Percentiles rank a stretch among this genome's conserved stretches.
phyloP scores from a whole-genome alignment of 441 rosid genomes.

The Adansonia madagascariensis region DNA sequence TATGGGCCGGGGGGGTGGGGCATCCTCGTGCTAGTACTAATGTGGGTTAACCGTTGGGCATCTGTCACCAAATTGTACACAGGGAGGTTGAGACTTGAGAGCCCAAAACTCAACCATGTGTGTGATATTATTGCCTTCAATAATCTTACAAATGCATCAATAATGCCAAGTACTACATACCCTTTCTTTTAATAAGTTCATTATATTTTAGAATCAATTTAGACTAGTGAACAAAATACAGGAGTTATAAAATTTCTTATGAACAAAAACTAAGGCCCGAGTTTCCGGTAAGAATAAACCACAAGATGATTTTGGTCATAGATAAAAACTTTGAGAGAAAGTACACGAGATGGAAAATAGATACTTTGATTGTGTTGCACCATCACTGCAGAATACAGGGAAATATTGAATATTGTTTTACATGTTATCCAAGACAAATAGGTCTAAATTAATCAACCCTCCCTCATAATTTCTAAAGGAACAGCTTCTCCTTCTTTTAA shows the following conservation, averaged over 20 bases:
- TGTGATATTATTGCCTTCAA: slow-evolving; percentile 35
- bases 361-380: background rate
- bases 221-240: background rate
- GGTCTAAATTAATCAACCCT: background rate
- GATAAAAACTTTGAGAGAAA: background rate
- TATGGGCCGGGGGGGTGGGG: slow-evolving; percentile 15
- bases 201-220: background rate
- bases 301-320: background rate
- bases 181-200: background rate
- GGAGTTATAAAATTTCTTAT: background rate
- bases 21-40: slow-evolving; percentile 27
- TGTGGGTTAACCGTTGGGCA: slow-evolving; percentile 6
- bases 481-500: slow-evolving; percentile 6
- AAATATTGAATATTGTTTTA: background rate
- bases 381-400: slow-evolving; percentile 3
- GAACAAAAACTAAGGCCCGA: too few relatives aligned
- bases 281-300: too few relatives aligned
- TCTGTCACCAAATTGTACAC: background rate
- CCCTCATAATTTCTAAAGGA: slow-evolving; percentile 15
- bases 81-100: background rate
- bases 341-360: background rate
- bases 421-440: slow-evolving; percentile 9
- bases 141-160: slow-evolving; percentile 30
- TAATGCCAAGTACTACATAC: background rate
- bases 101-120: slow-evolving; percentile 38